Evolutionary conservation across 2,329 filamentous ascomycete genomes (phyloP).

Genomic region (Fusarium piperis): DNA sequence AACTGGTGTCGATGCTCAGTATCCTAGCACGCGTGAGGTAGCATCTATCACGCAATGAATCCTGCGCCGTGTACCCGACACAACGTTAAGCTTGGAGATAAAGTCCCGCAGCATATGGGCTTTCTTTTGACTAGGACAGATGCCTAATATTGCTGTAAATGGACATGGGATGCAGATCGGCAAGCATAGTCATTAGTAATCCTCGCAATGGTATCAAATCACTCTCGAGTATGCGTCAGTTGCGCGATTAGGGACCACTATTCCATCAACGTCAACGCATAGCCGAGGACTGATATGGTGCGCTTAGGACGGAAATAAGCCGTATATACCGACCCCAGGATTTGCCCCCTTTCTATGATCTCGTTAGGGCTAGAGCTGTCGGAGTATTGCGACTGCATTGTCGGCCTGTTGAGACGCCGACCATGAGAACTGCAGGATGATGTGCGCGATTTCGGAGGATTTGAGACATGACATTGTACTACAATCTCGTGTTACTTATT

Average conservation of each 20-base stretch:
- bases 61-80: not conserved
- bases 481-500: not conserved
- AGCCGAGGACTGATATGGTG: not conserved
- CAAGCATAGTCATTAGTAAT: not conserved
- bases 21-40: not conserved
- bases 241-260: constrained; percentile 4
- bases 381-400: not conserved
- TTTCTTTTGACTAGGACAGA: not conserved
- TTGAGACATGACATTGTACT: not conserved
- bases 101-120: not conserved
- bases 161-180: not conserved
- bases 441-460: not conserved
- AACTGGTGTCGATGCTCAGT: not conserved
- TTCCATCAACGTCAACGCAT: not conserved
- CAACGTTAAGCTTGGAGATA: constrained; percentile 1
- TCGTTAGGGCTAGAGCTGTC: not conserved
- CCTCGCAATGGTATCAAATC: not conserved
- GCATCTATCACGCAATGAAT: constrained; percentile 2
- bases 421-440: not conserved
- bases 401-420: not conserved
- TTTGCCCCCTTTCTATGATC: not conserved
- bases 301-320: not conserved
- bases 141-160: not conserved
- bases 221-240: not conserved
- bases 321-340: not conserved